Evolutionary conservation across 768 basidiomycete species (phyloP).

Genomic region (Kwoniella dendrophila): DNA sequence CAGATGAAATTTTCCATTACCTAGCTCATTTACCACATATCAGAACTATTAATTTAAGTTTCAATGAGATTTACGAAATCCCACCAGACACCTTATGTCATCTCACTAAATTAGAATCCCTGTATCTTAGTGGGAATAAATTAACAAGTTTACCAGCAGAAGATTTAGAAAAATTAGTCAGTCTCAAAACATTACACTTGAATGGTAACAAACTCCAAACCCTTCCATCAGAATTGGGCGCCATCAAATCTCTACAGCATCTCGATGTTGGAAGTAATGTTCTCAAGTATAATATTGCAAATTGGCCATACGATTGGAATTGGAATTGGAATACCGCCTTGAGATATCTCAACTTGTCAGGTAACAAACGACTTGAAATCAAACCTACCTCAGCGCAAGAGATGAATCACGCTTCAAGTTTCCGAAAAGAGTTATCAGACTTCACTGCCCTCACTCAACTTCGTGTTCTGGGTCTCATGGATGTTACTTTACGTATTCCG

Average conservation of each 20-base stretch:
- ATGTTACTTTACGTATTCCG: conserved; percentile 71
- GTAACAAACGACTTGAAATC: conserved; percentile 95
- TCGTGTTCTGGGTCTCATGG: conserved; percentile 94
- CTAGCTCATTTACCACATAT: conserved; percentile 77
- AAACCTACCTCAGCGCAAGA: conserved; percentile 67
- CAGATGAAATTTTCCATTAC: conserved; percentile 74
- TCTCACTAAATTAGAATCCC: conserved; percentile 70
- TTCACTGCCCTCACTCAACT: conserved; percentile 85
- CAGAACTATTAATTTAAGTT: conserved; percentile 82
- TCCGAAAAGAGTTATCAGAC: conserved; percentile 66
- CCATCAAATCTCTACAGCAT: conserved; percentile 73
- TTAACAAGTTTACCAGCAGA: conserved; percentile 86
- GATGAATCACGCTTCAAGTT: conserved; percentile 53
- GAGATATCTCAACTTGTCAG: conserved; percentile 92
- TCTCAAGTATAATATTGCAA: conserved; percentile 95
- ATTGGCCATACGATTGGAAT: conserved; percentile 99
- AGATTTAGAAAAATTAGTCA: conserved; percentile 72
- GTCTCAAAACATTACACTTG: conserved; percentile 74
- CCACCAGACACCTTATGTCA: conserved; percentile 75
- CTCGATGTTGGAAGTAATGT: conserved; percentile 92
- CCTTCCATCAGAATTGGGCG: conserved; percentile 84
- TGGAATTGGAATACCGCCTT: conserved; percentile 97
- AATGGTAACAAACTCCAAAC: conserved; percentile 94
- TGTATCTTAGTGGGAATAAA: conserved; percentile 95
- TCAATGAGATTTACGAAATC: conserved; percentile 90